Conservation (phyloP, 805 yeast species). For the Maudiozyma pseudohumilis region DNA sequence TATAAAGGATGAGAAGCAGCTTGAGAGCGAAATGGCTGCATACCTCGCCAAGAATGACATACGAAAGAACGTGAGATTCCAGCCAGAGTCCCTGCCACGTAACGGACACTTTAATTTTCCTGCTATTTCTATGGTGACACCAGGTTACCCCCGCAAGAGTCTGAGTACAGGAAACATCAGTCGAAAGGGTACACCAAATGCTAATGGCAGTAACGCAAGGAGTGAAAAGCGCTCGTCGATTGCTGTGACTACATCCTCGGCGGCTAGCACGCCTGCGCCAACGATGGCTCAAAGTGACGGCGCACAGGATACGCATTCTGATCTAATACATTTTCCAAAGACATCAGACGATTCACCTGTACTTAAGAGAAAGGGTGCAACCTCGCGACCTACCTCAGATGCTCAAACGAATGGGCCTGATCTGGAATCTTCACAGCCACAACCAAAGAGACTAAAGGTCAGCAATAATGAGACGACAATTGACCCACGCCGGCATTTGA, state of each 20-base stretch:
- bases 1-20: slow-evolving; percentile 33
- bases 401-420: too few species aligned
- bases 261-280: background rate
- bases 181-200: background rate
- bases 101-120: slow-evolving; percentile 4
- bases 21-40: slow-evolving; percentile 31
- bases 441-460: too few species aligned
- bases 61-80: slow-evolving; percentile 35
- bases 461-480: too few species aligned
- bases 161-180: slow-evolving; percentile 3
- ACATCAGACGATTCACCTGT: background rate
- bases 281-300: background rate
- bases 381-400: too few species aligned
- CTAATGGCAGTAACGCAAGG: too few species aligned
- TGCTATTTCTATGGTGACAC: background rate
- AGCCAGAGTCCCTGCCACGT: slow-evolving; percentile 23
- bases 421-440: too few species aligned
- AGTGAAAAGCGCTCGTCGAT: slow-evolving; percentile 2
- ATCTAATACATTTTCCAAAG: background rate
- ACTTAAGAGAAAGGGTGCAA: too few species aligned
- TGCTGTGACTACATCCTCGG: background rate
- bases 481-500: too few species aligned
- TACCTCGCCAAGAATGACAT: slow-evolving; percentile 46
- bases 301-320: background rate
- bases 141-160: slow-evolving; percentile 2